phyloP scores from a whole-genome alignment of 2,329 filamentous ascomycete species.

The Trichoderma breve region DNA sequence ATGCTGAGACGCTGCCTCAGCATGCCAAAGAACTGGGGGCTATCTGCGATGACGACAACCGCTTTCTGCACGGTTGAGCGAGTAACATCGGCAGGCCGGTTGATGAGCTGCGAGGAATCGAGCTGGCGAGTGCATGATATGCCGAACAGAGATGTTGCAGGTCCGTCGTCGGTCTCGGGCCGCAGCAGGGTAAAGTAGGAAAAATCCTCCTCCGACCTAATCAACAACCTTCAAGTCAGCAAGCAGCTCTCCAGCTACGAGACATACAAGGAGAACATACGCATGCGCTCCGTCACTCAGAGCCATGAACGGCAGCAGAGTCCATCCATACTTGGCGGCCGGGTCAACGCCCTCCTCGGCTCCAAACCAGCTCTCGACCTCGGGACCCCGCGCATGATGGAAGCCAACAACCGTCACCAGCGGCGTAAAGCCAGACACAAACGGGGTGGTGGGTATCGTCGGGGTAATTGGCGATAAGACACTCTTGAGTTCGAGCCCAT shows the following conservation, averaged over 20 bases:
- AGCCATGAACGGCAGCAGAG: slow-evolving; percentile 91
- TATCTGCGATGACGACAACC: slow-evolving; percentile 91
- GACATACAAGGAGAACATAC: slow-evolving; percentile 52
- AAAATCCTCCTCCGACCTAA: slow-evolving; percentile 89
- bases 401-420: slow-evolving; percentile 80
- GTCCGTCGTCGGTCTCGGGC: slow-evolving; percentile 51
- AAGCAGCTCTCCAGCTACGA: not conserved
- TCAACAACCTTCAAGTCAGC: slow-evolving; percentile 20
- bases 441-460: slow-evolving; percentile 31
- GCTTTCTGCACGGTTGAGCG: slow-evolving; percentile 97
- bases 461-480: slow-evolving; percentile 35
- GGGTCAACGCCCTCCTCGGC: slow-evolving; percentile 72
- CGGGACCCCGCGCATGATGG: slow-evolving; percentile 82
- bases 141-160: slow-evolving; percentile 84
- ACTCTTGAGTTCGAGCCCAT: slow-evolving; percentile 30
- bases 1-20: slow-evolving; percentile 85
- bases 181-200: slow-evolving; percentile 93
- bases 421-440: slow-evolving; percentile 53
- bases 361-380: slow-evolving; percentile 91
- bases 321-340: slow-evolving; percentile 82
- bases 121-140: slow-evolving; percentile 94
- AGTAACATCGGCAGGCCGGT: slow-evolving; percentile 86
- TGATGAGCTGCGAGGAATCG: slow-evolving; percentile 72
- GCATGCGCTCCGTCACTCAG: slow-evolving; percentile 93
- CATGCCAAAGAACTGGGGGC: slow-evolving; percentile 85